Evolutionary conservation across 805 yeast genomes (phyloP), one percentile per base, ranked within the genome.

Genomic region (Jamesozyma lodderae): DNA sequence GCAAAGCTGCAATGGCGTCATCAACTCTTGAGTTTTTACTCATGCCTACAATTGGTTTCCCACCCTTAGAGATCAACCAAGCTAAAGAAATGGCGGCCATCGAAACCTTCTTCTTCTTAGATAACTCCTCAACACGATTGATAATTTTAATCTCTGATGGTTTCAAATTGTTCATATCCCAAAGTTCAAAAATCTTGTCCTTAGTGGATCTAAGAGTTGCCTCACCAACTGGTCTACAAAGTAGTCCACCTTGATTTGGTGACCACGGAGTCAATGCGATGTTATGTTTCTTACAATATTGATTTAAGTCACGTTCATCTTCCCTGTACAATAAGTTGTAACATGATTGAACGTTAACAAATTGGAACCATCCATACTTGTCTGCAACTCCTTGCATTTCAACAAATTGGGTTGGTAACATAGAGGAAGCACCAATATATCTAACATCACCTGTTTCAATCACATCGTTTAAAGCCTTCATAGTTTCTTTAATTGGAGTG

Each of bases 211-310:
- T 43, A 1, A 36, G 37, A 9, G 51, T 41, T n/a, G 6, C 13
- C 2, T 4, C 26, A 17, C 44, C 45, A 4, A 40, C 27, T 1
- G 81, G 77, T 42, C 79, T 64, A 1, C 80, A 65, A 27, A 78
- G 59, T 2, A 70, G 21, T 6, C 83, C 83, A 42, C 72, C 57
- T 5, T 77, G 78, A 41, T 66, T 56, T 26, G 82, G 81, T 9
- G 77, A 69, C 75, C 77, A 78, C 6, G 83, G 82, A 37, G 75
- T 66, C 15, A 76, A 39, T 1, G 78, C 80, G 26, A 79, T 70
- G 10, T 71, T 70, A 14, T 69, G 68, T 33, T 60, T 62, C 16
- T 70, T 58, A 43, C 80, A 73, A 52, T 62, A 78, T 20, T 72
- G 73, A 41, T 67, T 71, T 68, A 76, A 62, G 50, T 79, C 84